phyloP scores from a whole-genome alignment of 2,329 filamentous ascomycete genomes.

The Beauveria sp. region DNA sequence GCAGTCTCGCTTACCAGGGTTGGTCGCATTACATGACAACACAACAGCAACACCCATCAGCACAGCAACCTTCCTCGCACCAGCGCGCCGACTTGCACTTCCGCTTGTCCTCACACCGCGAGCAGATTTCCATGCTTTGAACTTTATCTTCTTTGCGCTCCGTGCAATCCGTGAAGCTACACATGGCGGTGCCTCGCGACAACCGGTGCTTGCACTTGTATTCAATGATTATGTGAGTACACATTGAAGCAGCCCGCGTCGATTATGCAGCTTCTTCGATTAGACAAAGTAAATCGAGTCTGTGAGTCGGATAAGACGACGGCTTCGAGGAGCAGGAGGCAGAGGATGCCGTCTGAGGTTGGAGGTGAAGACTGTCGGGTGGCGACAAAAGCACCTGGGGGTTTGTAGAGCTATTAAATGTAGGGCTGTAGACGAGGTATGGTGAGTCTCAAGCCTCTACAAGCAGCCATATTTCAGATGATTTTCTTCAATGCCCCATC shows the following conservation, averaged over 20 bases:
- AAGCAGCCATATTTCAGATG: not conserved
- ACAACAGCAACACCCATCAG: slow-evolving; percentile 7
- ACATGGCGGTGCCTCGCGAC: slow-evolving; percentile 27
- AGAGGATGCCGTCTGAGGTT: not conserved
- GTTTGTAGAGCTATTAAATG: not conserved
- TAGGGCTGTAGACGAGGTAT: not conserved
- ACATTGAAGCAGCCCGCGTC: slow-evolving; percentile 21
- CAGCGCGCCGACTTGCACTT: slow-evolving; percentile 27
- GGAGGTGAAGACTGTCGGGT: not conserved
- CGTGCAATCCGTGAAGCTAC: slow-evolving; percentile 25
- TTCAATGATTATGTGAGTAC: slow-evolving; percentile 25
- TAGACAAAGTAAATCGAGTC: too few relatives aligned
- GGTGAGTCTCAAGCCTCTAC: not conserved
- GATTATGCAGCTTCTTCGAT: not conserved
- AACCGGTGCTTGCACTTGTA: slow-evolving; percentile 30
- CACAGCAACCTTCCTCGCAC: slow-evolving; percentile 28
- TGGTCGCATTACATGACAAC: slow-evolving; percentile 6
- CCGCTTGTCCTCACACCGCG: slow-evolving; percentile 26
- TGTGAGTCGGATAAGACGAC: not conserved
- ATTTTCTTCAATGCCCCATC: not conserved
- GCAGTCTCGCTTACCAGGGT: not conserved
- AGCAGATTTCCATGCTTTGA: slow-evolving; percentile 25
- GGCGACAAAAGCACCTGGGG: not conserved
- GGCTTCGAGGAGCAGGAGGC: not conserved
- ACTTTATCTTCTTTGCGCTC: slow-evolving; percentile 24